Percentiles rank a stretch among this genome's conserved stretches.
These are phyloP conservation scores for Hypoxylon lienhwacheense DNA, from an alignment of 495 filamentous ascomycete species.

Conservation along the genomic window DNA sequence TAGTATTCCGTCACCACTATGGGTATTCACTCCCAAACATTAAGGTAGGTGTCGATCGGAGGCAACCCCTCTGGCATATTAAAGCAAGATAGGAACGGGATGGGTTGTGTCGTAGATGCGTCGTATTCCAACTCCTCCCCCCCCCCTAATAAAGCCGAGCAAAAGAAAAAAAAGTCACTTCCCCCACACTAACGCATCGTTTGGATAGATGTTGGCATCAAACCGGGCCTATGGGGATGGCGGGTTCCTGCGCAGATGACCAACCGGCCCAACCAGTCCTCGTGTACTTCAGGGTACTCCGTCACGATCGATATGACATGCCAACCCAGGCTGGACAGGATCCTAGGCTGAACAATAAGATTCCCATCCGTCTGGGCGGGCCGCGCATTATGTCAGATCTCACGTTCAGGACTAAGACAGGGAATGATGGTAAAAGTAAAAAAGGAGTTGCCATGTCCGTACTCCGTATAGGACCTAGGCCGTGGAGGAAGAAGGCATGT, in stretches of 20 bases:
- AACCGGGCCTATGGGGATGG: slow-evolving; percentile 38
- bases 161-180: too few species aligned
- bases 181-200: slow-evolving; percentile 27
- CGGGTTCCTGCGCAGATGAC: slow-evolving; percentile 45
- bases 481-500: slow-evolving; percentile 12
- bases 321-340: slow-evolving; percentile 29
- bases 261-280: slow-evolving; percentile 28
- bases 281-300: slow-evolving; percentile 15
- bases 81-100: slow-evolving; percentile 12
- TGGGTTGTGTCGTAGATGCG: slow-evolving; percentile 24
- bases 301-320: slow-evolving; percentile 38
- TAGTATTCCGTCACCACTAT: slow-evolving; percentile 25
- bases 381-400: slow-evolving; percentile 39
- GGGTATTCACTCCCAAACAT: slow-evolving; percentile 4
- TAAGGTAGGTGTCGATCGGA: slow-evolving; percentile 7
- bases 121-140: slow-evolving; percentile 18
- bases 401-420: slow-evolving; percentile 20
- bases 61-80: slow-evolving; percentile 3
- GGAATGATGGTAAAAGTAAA: slow-evolving; percentile 3
- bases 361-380: slow-evolving; percentile 36
- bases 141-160: slow-evolving; percentile 13
- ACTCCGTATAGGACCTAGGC: background rate
- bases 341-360: slow-evolving; percentile 31
- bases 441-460: slow-evolving; percentile 10
- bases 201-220: slow-evolving; percentile 22